Conservation (phyloP, 805 yeast genomes). For the Myxozyma mucilagina region DNA sequence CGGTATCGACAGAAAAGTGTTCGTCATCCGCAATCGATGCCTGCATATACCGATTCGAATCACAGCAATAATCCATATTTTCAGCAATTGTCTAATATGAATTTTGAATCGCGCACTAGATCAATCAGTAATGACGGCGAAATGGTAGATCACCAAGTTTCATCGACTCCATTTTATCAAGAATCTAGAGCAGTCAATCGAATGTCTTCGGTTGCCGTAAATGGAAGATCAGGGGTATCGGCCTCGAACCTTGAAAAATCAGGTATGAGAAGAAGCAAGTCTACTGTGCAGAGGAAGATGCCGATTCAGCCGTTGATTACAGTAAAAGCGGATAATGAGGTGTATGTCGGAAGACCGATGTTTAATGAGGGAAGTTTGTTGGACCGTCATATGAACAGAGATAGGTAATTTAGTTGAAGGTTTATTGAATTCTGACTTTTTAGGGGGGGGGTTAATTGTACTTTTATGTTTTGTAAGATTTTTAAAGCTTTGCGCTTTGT, state of each 20-base stretch:
- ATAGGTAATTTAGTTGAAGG: not conserved
- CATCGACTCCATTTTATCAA: too few relatives aligned
- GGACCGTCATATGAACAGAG: slow-evolving; percentile 1
- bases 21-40: too few relatives aligned
- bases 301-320: slow-evolving; percentile 6
- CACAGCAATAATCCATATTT: too few relatives aligned
- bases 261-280: not conserved
- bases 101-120: too few relatives aligned
- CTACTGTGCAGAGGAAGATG: not conserved
- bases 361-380: slow-evolving; percentile 20
- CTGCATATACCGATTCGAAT: too few relatives aligned
- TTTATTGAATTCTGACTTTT: not conserved
- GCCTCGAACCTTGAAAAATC: not conserved
- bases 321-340: not conserved
- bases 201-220: not conserved
- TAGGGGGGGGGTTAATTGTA: not conserved
- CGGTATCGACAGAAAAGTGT: too few relatives aligned
- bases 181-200: not conserved
- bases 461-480: not conserved
- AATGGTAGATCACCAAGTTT: too few relatives aligned
- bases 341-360: slow-evolving; percentile 7
- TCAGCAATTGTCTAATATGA: too few relatives aligned
- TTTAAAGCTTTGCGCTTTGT: not conserved
- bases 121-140: too few relatives aligned
- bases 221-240: not conserved